Conservation (phyloP, 2,329 filamentous ascomycete species). For the Pyricularia sp. region DNA sequence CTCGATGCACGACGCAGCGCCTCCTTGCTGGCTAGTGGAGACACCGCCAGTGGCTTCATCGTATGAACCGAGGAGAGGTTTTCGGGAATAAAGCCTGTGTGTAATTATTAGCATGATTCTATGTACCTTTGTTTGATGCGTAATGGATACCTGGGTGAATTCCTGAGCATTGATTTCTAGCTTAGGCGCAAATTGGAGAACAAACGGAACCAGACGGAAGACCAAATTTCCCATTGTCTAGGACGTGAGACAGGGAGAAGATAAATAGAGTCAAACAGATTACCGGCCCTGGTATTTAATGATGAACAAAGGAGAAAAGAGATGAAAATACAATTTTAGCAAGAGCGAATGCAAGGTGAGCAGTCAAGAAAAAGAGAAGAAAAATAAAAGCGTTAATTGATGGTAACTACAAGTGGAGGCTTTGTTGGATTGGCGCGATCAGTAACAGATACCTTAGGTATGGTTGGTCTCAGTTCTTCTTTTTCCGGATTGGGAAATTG, state of each 20-base stretch:
- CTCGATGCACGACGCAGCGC: slow-evolving; percentile 75
- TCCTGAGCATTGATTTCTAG: background rate
- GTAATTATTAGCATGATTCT: background rate
- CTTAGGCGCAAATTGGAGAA: background rate
- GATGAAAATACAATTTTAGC: background rate
- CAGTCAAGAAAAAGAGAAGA: background rate
- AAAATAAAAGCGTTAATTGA: background rate
- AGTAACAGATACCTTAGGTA: too few species aligned
- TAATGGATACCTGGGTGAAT: background rate
- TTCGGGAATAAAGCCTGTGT: background rate
- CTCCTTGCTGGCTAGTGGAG: slow-evolving; percentile 48
- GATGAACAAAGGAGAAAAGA: slow-evolving; percentile 9
- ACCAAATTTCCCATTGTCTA: background rate
- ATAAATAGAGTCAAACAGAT: background rate
- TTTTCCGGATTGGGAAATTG: background rate
- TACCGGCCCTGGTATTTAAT: slow-evolving; percentile 7
- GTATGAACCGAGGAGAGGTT: slow-evolving; percentile 30
- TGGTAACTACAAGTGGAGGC: too few species aligned
- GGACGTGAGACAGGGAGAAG: background rate
- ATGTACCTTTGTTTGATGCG: background rate
- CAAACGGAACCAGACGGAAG: background rate
- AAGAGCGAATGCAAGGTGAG: background rate
- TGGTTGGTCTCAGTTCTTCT: background rate
- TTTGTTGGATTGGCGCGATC: background rate
- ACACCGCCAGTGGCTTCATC: slow-evolving; percentile 56